These are phyloP conservation scores for Actinidia chinensis DNA, from an alignment of 179 eudicot genomes.

Conservation along the genomic window DNA sequence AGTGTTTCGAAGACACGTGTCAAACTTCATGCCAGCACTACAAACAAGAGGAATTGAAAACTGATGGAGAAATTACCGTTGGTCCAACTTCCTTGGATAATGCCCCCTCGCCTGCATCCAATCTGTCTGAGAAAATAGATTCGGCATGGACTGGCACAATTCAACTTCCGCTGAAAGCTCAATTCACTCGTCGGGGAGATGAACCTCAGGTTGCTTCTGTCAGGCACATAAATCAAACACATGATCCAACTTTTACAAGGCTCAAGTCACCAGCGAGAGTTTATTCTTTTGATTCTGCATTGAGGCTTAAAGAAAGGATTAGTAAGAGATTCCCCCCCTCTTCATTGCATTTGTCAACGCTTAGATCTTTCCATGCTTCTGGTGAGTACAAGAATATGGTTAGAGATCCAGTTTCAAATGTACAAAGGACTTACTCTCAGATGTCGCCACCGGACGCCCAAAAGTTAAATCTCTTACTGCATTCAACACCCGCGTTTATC, in stretches of 20 bases:
- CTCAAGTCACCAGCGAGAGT: slow-evolving; percentile 60
- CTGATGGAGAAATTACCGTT: slow-evolving; percentile 33
- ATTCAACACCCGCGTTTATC: slow-evolving; percentile 42
- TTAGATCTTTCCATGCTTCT: slow-evolving; percentile 80
- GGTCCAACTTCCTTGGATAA: slow-evolving; percentile 41
- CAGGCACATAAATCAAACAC: slow-evolving; percentile 36
- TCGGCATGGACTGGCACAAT: slow-evolving; percentile 91
- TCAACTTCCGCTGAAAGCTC: slow-evolving; percentile 23
- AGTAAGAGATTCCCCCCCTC: slow-evolving; percentile 51
- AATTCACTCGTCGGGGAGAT: slow-evolving; percentile 24
- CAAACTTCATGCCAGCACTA: slow-evolving; percentile 24
- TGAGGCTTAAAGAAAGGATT: slow-evolving; percentile 57
- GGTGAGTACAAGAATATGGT: slow-evolving; percentile 66
- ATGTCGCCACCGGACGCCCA: slow-evolving; percentile 41
- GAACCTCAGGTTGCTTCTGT: slow-evolving; percentile 29
- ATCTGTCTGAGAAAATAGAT: slow-evolving; percentile 84
- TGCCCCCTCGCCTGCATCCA: slow-evolving; percentile 51
- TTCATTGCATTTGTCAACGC: slow-evolving; percentile 53
- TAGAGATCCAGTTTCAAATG: slow-evolving; percentile 48
- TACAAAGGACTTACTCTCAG: slow-evolving; percentile 60
- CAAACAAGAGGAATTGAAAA: slow-evolving; percentile 25
- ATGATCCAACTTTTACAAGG: slow-evolving; percentile 44
- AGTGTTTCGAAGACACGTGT: no score
- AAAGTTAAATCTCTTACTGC: slow-evolving; percentile 30
- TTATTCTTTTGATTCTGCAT: slow-evolving; percentile 86